Conservation (phyloP, 352 stramenopile genomes). For the Phytophthora sp. region DNA sequence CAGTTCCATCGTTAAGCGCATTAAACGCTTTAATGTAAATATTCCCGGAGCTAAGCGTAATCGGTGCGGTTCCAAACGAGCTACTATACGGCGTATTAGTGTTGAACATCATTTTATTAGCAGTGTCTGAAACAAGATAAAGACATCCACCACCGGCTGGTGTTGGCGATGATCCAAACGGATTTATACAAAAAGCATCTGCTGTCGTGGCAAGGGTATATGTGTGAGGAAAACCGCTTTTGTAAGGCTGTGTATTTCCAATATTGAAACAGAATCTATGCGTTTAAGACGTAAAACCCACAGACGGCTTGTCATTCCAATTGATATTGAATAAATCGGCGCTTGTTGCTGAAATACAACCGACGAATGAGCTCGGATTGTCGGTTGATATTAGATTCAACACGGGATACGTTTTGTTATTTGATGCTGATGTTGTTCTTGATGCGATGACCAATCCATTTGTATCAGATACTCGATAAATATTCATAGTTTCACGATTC, state of each 20-base stretch:
- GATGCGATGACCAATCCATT: slow-evolving; percentile 19
- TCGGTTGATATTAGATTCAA: slow-evolving; percentile 21
- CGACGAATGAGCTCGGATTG: slow-evolving; percentile 15
- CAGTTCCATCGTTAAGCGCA: background rate
- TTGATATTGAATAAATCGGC: slow-evolving; percentile 19
- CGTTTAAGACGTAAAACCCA: slow-evolving; percentile 21
- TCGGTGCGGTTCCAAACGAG: slow-evolving; percentile 3
- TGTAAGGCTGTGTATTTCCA: slow-evolving; percentile 21
- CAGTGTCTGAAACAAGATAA: slow-evolving; percentile 17
- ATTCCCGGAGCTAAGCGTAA: slow-evolving; percentile 10
- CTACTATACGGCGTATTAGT: slow-evolving; percentile 21
- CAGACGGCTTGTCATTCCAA: slow-evolving; percentile 18
- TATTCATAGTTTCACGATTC: slow-evolving; percentile 18
- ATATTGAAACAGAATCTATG: slow-evolving; percentile 30
- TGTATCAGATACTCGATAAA: slow-evolving; percentile 18
- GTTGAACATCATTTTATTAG: slow-evolving; percentile 20
- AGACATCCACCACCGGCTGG: slow-evolving; percentile 15
- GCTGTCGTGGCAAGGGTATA: background rate
- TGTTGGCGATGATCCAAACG: background rate
- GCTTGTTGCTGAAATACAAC: slow-evolving; percentile 8
- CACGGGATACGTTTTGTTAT: slow-evolving; percentile 7
- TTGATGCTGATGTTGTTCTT: slow-evolving; percentile 10
- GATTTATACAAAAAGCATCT: background rate
- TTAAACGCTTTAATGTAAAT: slow-evolving; percentile 26
- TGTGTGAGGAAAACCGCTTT: slow-evolving; percentile 19